A percentile compares a stretch with the other conserved stretches of the same genome.
Conservation (phyloP, 2,329 filamentous ascomycete species). For the Knufia fluminis region DNA sequence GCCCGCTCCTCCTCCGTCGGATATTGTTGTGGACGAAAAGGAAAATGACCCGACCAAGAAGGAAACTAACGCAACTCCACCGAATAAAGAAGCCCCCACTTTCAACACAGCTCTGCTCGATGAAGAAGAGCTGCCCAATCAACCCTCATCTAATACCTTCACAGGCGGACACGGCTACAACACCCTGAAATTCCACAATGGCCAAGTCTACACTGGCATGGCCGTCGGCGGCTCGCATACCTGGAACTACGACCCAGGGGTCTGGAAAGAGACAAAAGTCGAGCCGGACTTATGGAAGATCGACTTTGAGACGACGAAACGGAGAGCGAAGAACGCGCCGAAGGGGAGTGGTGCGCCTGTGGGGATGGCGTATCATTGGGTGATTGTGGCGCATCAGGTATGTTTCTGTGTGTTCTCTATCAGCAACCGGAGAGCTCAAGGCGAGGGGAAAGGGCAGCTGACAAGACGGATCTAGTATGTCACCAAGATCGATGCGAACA, state of each 20-base stretch:
- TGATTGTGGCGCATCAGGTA: constrained; percentile 30
- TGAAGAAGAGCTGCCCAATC: constrained; percentile 43
- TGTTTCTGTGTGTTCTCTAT: too few species aligned
- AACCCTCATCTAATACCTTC: constrained; percentile 53
- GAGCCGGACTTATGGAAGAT: constrained; percentile 31
- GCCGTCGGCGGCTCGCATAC: constrained; percentile 30
- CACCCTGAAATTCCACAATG: constrained; percentile 27
- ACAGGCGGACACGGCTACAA: constrained; percentile 24
- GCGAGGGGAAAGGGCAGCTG: background rate
- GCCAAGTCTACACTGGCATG: constrained; percentile 31
- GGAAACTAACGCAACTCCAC: too few species aligned
- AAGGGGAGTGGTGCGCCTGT: constrained; percentile 28
- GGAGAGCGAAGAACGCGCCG: constrained; percentile 27
- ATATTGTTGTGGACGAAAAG: too few species aligned
- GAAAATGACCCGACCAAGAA: too few species aligned
- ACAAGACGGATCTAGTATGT: too few species aligned
- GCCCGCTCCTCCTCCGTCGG: too few species aligned
- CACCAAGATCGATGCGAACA: constrained; percentile 30
- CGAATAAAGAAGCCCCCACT: too few species aligned
- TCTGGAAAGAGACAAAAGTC: constrained; percentile 30
- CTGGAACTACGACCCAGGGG: constrained; percentile 30
- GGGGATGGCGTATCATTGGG: constrained; percentile 30
- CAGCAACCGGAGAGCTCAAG: background rate
- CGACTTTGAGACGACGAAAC: constrained; percentile 27
- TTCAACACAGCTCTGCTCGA: constrained; percentile 40